Base-by-base conservation (phyloP, 1,139 yeast genomes). In the Taphrina wiesneri region DNA sequence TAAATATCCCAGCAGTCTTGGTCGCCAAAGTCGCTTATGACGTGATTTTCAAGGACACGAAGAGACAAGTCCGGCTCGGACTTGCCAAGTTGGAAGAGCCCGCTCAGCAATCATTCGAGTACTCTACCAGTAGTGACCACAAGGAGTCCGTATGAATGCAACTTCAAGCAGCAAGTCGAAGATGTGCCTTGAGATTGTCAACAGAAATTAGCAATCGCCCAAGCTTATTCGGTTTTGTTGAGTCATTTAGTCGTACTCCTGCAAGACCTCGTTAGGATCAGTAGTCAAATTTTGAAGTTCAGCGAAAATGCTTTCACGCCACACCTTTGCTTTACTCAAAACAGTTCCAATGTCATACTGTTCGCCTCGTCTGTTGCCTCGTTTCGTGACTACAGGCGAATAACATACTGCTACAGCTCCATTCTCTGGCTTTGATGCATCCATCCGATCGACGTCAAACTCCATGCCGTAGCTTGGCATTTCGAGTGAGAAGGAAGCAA, bases 401-500 rank as follows among this genome's bases (percentile, higher is more conserved):
- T 60, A 60, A 7, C 49, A 28, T 7, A 60, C 46, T 11, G 56
- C 57, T 3, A 60, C 64, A 3, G 41, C 30, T 6, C 64, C 64
- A 15, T 60, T 25, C 17, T 60, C 57, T 21, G 41, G 41, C 39
- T 49, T 28, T n/a, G 57, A 28, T n/a, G 64, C 64, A 25, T 53
- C 56, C 57, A 60, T 49, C 15, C 52, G 25, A 25, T 39, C 26
- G 6, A 34, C 28, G 32, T 60, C 46, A 19, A 51, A 60, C 15
- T 21, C 26, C n/a, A 52, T 36, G 5, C 51, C 41, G 30, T 51
- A 51, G 21, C 34, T 34, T 3, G 64, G 57, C 57, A 51, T 17
- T 26, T 60, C 64, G 28, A 60, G 46, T n/a, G 46, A 41, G 36
- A 60, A 60, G 7, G 64, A 60, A 3, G 64, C 39, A 17, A 52